Conservation (phyloP, 106 monocot genomes). For the Vanilla planifolia region DNA sequence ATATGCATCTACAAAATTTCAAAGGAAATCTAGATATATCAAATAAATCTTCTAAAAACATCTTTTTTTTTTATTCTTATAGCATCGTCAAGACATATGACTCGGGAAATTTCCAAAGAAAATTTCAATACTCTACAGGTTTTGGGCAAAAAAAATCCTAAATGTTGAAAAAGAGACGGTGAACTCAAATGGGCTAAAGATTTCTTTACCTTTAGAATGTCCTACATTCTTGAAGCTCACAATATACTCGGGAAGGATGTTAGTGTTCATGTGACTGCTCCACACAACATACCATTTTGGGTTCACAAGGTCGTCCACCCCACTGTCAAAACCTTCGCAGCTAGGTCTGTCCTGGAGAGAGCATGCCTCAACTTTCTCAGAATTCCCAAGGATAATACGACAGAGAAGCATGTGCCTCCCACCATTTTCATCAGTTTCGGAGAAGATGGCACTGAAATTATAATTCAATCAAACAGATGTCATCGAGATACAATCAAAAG, state of each 20-base stretch:
- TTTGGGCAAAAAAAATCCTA: neutral
- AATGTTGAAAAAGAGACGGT: neutral
- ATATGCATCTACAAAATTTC: too few relatives aligned
- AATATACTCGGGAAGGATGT: constrained; percentile 50
- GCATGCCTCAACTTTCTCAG: constrained; percentile 29
- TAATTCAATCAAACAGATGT: too few relatives aligned
- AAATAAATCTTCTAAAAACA: too few relatives aligned
- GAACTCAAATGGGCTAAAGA: neutral
- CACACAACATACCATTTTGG: constrained; percentile 55
- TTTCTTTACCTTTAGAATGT: neutral
- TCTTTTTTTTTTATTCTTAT: too few relatives aligned
- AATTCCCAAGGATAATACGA: constrained; percentile 38
- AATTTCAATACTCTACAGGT: neutral
- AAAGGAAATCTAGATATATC: too few relatives aligned
- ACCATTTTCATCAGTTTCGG: constrained; percentile 38
- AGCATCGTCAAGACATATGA: neutral
- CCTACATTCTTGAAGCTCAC: constrained; percentile 40
- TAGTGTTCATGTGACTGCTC: constrained; percentile 47
- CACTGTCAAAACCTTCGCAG: constrained; percentile 35
- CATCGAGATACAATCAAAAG: neutral
- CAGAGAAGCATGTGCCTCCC: constrained; percentile 54
- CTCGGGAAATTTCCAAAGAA: neutral
- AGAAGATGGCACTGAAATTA: constrained; percentile 20
- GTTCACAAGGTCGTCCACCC: constrained; percentile 42
- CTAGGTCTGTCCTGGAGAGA: constrained; percentile 38